Evolutionary conservation across 164 flowering plant species (phyloP).

Genomic region (Cinnamomum chago): DNA sequence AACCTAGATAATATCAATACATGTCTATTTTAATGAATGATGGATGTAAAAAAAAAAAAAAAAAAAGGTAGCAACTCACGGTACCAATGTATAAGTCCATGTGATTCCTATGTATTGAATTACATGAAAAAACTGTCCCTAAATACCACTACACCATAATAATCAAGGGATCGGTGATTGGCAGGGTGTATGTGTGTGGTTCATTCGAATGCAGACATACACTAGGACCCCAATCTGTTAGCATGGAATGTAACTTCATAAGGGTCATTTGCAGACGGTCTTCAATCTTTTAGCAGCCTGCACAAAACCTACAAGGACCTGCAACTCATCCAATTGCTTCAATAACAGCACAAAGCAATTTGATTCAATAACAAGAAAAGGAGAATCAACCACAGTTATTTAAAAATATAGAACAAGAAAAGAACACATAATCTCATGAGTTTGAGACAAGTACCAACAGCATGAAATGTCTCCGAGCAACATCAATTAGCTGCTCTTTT

Average conservation of each 20-base stretch:
- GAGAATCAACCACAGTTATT: not conserved
- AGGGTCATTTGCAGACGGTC: slow-evolving; percentile 55
- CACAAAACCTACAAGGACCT: slow-evolving; percentile 75
- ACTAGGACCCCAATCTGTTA: slow-evolving; percentile 28
- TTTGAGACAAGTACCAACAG: slow-evolving; percentile 56
- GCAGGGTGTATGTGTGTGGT: too few relatives aligned
- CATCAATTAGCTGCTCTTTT: slow-evolving; percentile 77
- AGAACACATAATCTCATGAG: not conserved
- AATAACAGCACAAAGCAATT: slow-evolving; percentile 16
- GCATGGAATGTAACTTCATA: slow-evolving; percentile 1
- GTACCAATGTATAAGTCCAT: too few relatives aligned
- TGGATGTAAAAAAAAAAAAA: too few relatives aligned
- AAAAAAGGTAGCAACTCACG: too few relatives aligned
- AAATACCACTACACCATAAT: too few relatives aligned
- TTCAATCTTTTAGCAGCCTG: slow-evolving; percentile 80
- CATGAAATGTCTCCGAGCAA: slow-evolving; percentile 90
- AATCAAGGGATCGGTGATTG: too few relatives aligned
- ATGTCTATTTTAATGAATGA: too few relatives aligned
- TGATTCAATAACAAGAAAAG: not conserved
- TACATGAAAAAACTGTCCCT: too few relatives aligned
- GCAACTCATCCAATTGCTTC: slow-evolving; percentile 92
- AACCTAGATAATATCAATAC: too few relatives aligned
- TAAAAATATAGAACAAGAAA: not conserved
- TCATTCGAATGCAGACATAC: not conserved
- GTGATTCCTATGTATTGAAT: too few relatives aligned